Evolutionary conservation across 2,329 filamentous ascomycete genomes (phyloP).

Genomic region (Pseudogymnoascus pannorum): DNA sequence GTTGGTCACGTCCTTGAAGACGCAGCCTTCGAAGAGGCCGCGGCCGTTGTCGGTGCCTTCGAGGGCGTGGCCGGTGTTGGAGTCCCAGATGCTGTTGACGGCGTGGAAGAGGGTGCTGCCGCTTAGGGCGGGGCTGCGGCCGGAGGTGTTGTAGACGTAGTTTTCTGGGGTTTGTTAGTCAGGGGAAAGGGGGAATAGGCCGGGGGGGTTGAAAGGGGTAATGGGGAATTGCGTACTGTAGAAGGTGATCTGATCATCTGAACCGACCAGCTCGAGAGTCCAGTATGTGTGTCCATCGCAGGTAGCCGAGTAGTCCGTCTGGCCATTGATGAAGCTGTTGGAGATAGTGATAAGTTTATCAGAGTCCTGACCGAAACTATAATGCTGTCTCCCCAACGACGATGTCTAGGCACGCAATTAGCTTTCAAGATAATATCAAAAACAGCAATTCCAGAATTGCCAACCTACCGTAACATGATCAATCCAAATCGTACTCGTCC

Average conservation of each 20-base stretch:
- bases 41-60: conserved; percentile 28
- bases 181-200: not conserved
- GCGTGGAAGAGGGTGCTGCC: conserved; percentile 32
- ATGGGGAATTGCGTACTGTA: not conserved
- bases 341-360: conserved; percentile 36
- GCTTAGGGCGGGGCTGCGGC: conserved; percentile 36
- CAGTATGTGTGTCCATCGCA: conserved; percentile 42
- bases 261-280: conserved; percentile 34
- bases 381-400: conserved; percentile 34
- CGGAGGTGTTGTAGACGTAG: conserved; percentile 36
- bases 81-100: conserved; percentile 35
- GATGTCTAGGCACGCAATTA: conserved; percentile 10
- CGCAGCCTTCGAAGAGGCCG: conserved; percentile 37
- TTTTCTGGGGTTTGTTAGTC: conserved; percentile 27
- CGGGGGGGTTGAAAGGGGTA: no score
- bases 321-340: conserved; percentile 39
- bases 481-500: conserved; percentile 30
- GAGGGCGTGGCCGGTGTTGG: conserved; percentile 38
- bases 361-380: conserved; percentile 29
- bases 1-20: conserved; percentile 34
- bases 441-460: conserved; percentile 13
- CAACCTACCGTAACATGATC: conserved; percentile 30
- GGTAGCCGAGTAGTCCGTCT: conserved; percentile 34
- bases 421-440: not conserved
- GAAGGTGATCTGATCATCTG: conserved; percentile 33